phyloP scores from a whole-genome alignment of 306 rosid species.

The Lathyrus oleraceus region DNA sequence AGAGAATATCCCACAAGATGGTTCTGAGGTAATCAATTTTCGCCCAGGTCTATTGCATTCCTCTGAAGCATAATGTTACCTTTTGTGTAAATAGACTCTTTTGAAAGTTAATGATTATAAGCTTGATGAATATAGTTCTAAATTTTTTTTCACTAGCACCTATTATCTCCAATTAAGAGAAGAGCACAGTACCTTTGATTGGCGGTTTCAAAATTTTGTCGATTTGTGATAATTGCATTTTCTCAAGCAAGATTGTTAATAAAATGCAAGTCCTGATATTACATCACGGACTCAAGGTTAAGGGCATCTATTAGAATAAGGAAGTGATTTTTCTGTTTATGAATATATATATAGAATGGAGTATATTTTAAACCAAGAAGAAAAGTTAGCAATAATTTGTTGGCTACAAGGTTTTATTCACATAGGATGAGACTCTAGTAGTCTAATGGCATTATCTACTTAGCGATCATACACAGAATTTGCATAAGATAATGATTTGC shows the following conservation, averaged over 20 bases:
- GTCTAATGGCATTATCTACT: constrained; percentile 22
- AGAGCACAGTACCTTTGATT: constrained; percentile 7
- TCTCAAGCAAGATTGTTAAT: constrained; percentile 23
- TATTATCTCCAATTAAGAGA: constrained; percentile 24
- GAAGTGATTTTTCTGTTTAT: constrained; percentile 11
- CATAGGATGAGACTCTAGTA: constrained; percentile 7
- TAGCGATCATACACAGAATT: not conserved
- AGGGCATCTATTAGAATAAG: constrained; percentile 18
- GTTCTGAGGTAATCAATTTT: constrained; percentile 47
- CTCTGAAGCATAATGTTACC: not conserved
- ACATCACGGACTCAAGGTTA: constrained; percentile 10
- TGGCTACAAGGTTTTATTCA: constrained; percentile 31
- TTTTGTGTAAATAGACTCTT: constrained; percentile 8
- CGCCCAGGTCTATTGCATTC: constrained; percentile 8
- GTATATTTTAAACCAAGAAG: not conserved
- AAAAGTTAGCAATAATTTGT: not conserved
- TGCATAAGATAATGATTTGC: not conserved
- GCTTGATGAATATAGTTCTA: constrained; percentile 3
- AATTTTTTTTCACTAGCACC: not conserved
- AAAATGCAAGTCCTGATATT: constrained; percentile 13
- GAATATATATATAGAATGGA: not conserved
- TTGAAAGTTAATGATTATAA: constrained; percentile 6
- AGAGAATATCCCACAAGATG: constrained; percentile 37
- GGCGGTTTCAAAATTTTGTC: constrained; percentile 17
- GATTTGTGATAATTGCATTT: not conserved